Percentiles rank a stretch among this genome's conserved stretches.
Conservation (phyloP, 805 yeast genomes). For the Suhomyces tanzawaensis region DNA sequence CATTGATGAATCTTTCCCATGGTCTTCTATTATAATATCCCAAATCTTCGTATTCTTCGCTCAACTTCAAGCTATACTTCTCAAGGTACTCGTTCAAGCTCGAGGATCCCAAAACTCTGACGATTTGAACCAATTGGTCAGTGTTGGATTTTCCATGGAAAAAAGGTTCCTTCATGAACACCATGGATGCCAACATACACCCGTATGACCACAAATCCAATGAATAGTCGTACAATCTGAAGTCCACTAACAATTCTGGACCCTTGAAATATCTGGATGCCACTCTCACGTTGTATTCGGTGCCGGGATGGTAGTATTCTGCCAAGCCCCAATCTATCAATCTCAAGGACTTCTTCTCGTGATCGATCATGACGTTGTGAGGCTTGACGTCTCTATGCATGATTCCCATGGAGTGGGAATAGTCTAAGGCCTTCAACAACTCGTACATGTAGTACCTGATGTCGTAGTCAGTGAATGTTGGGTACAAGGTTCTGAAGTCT, state of each 20-base stretch:
- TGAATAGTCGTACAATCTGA: conserved; percentile 82
- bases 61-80: conserved; percentile 67
- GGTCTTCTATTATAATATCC: conserved; percentile 66
- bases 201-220: conserved; percentile 90
- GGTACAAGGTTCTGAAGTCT: conserved; percentile 84
- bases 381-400: conserved; percentile 95
- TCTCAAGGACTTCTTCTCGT: conserved; percentile 55
- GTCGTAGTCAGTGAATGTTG: conserved; percentile 71
- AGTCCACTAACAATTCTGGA: conserved; percentile 82
- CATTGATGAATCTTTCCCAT: conserved; percentile 62
- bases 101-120: conserved; percentile 81
- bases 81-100: conserved; percentile 63
- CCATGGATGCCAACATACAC: conserved; percentile 86
- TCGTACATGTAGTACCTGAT: conserved; percentile 82
- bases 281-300: conserved; percentile 86
- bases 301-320: conserved; percentile 87
- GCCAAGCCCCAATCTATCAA: conserved; percentile 95
- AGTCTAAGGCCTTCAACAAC: conserved; percentile 78
- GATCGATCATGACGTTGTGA: conserved; percentile 92
- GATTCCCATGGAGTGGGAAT: conserved; percentile 89
- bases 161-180: conserved; percentile 86
- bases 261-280: conserved; percentile 92
- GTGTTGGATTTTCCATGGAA: conserved; percentile 90
- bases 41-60: conserved; percentile 76
- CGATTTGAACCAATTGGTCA: conserved; percentile 88